A percentile compares a stretch with the other conserved stretches of the same genome.
phyloP scores from a whole-genome alignment of 768 basidiomycete species.

The Austroboletus eburneus region DNA sequence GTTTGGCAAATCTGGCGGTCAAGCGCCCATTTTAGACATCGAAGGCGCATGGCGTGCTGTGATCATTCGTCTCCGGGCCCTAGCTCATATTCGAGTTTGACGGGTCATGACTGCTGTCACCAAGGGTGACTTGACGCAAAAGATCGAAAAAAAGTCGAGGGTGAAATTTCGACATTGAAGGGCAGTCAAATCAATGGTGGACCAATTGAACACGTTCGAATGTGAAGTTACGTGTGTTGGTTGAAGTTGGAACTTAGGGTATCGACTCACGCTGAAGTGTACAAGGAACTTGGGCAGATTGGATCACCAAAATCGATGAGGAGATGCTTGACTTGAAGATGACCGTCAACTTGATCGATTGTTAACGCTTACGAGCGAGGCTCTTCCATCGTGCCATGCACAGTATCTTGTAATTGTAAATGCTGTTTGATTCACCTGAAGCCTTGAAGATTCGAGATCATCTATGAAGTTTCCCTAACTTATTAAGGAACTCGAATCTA shows the following conservation, averaged over 20 bases:
- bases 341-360: conserved; percentile 78
- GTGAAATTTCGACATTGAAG: conserved; percentile 83
- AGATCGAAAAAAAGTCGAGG: conserved; percentile 85
- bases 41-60: conserved; percentile 84
- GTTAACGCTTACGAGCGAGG: conserved; percentile 71
- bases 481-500: too few relatives aligned
- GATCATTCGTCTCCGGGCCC: conserved; percentile 51
- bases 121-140: conserved; percentile 85
- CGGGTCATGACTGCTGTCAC: conserved; percentile 90
- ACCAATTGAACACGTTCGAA: conserved; percentile 82
- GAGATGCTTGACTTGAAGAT: conserved; percentile 88
- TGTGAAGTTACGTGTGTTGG: conserved; percentile 77
- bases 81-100: conserved; percentile 78
- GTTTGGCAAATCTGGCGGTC: conserved; percentile 71
- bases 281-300: conserved; percentile 89
- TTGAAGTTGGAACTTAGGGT: conserved; percentile 89
- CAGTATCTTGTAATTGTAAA: too few relatives aligned
- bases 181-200: conserved; percentile 94
- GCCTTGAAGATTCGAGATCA: too few relatives aligned
- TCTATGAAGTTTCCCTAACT: too few relatives aligned
- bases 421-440: too few relatives aligned
- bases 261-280: conserved; percentile 88
- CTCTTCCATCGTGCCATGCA: too few relatives aligned
- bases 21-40: conserved; percentile 81
- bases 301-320: conserved; percentile 90